A percentile compares a stretch with the other conserved stretches of the same genome.
These are phyloP conservation scores for Fusarium xyrophilum DNA, from an alignment of 2,329 filamentous ascomycete species.

Conservation along the genomic window DNA sequence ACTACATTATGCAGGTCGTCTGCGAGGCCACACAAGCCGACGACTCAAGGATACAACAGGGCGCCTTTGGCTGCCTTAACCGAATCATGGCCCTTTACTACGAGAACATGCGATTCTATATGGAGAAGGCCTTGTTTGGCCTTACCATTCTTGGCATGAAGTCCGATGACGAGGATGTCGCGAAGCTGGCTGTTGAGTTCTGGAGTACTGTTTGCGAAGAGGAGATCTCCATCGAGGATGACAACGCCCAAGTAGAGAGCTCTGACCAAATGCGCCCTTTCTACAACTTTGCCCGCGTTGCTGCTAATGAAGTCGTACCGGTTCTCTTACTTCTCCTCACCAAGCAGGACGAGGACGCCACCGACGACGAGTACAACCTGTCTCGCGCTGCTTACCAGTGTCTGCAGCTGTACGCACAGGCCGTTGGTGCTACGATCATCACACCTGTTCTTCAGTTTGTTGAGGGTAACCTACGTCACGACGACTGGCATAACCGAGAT, in stretches of 20 bases:
- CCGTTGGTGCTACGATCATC: slow-evolving; percentile 84
- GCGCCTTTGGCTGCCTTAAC: slow-evolving; percentile 96
- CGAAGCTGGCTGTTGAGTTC: slow-evolving; percentile 97
- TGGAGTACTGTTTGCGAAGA: slow-evolving; percentile 99
- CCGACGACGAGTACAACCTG: slow-evolving; percentile 97
- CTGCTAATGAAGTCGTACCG: slow-evolving; percentile 91
- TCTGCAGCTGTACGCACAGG: slow-evolving; percentile 92
- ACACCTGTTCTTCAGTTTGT: slow-evolving; percentile 88
- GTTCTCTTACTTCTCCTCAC: slow-evolving; percentile 88
- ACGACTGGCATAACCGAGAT: slow-evolving; percentile 95
- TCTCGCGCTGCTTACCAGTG: slow-evolving; percentile 96
- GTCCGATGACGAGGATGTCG: slow-evolving; percentile 95
- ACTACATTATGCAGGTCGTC: slow-evolving; percentile 99
- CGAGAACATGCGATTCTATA: slow-evolving; percentile 99
- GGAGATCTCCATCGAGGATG: slow-evolving; percentile 96
- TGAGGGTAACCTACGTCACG: slow-evolving; percentile 84
- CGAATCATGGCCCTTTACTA: slow-evolving; percentile 99
- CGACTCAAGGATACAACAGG: slow-evolving; percentile 91
- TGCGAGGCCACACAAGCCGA: slow-evolving; percentile 97
- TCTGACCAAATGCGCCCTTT: slow-evolving; percentile 86
- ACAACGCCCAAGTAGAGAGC: slow-evolving; percentile 80
- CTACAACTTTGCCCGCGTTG: slow-evolving; percentile 94
- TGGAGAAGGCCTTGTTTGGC: slow-evolving; percentile 99
- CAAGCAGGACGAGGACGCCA: slow-evolving; percentile 96
- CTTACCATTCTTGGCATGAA: slow-evolving; percentile 99